Conservation (phyloP, 2,329 filamentous ascomycete species). For the Diaporthe citri region DNA sequence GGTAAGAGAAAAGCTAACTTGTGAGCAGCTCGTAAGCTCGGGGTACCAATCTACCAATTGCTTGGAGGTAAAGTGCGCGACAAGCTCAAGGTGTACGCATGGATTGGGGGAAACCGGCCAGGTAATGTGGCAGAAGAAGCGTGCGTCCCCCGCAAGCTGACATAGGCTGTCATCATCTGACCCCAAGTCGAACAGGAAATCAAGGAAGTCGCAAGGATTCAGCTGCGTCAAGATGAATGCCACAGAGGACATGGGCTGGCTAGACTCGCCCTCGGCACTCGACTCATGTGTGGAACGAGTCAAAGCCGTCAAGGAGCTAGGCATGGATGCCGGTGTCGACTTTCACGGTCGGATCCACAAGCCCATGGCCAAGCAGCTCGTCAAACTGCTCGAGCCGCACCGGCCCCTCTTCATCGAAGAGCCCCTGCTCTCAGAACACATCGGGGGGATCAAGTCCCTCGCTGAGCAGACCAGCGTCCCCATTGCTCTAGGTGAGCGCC, state of each 20-base stretch:
- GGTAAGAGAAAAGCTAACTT: neutral
- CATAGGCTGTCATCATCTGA: neutral
- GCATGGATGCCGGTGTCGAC: constrained; percentile 75
- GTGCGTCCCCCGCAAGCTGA: constrained; percentile 46
- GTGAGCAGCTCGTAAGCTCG: constrained; percentile 44
- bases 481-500: constrained; percentile 73
- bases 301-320: constrained; percentile 72
- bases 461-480: constrained; percentile 67
- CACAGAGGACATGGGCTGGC: constrained; percentile 75
- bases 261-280: constrained; percentile 71
- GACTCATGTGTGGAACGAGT: constrained; percentile 70
- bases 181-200: constrained; percentile 52
- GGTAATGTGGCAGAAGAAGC: constrained; percentile 69
- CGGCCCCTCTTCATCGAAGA: constrained; percentile 75
- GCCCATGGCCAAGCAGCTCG: constrained; percentile 77
- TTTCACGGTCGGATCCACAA: constrained; percentile 79
- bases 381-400: constrained; percentile 72
- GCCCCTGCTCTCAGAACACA: constrained; percentile 72
- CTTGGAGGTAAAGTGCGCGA: constrained; percentile 74
- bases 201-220: constrained; percentile 67
- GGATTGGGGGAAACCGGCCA: constrained; percentile 77
- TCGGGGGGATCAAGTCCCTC: constrained; percentile 69
- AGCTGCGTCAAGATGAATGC: constrained; percentile 76
- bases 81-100: constrained; percentile 74
- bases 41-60: constrained; percentile 73